Evolutionary conservation across 176 grass and related monocot species (phyloP).

Genomic region (Alloteropsis semialata): DNA sequence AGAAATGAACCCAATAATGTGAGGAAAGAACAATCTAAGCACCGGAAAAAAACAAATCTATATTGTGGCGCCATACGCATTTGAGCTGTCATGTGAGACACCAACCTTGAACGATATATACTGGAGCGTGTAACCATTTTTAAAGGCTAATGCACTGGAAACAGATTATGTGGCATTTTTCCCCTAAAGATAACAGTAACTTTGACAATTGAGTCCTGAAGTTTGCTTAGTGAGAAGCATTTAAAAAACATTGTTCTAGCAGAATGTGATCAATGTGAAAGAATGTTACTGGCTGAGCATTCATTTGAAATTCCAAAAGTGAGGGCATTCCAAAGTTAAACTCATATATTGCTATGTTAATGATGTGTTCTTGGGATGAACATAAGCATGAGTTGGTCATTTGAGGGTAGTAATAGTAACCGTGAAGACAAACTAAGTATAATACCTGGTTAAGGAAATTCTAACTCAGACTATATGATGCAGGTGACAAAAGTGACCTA

Average conservation of each 20-base stretch:
- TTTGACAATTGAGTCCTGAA: not conserved
- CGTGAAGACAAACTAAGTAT: not conserved
- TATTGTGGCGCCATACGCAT: not conserved
- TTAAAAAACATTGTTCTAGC: not conserved
- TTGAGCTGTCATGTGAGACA: not conserved
- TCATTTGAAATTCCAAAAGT: not conserved
- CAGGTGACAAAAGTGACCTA: slow-evolving; percentile 7
- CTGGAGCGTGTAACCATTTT: not conserved
- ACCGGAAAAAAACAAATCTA: slow-evolving; percentile 5
- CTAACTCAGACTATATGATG: slow-evolving; percentile 13
- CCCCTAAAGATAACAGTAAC: not conserved
- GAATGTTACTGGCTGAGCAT: not conserved
- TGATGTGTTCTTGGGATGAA: not conserved
- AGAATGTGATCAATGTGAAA: not conserved
- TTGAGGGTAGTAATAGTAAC: not conserved
- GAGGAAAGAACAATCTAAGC: slow-evolving; percentile 17
- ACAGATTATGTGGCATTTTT: not conserved
- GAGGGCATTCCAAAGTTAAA: not conserved
- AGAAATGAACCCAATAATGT: slow-evolving; percentile 3
- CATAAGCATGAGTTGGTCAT: not conserved
- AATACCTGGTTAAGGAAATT: not conserved
- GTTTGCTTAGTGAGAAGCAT: not conserved
- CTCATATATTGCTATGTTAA: not conserved
- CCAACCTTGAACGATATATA: not conserved
- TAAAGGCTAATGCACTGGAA: not conserved